Percentiles rank a stretch among this genome's conserved stretches.
phyloP scores from a whole-genome alignment of 257 asterid species.

The Salvia hispanica region DNA sequence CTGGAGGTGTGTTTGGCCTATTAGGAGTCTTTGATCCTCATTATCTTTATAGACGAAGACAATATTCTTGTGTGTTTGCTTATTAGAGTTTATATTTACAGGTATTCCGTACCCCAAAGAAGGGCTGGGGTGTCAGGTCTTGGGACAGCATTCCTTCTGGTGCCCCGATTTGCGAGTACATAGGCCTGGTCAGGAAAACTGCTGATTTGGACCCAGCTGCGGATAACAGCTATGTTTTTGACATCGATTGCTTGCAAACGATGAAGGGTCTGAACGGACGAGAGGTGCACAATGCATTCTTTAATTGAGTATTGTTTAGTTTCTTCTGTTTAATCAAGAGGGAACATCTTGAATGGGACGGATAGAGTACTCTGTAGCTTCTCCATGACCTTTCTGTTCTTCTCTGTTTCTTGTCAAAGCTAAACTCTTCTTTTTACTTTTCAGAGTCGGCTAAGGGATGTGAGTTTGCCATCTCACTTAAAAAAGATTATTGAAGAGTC shows the following conservation, averaged over 20 bases:
- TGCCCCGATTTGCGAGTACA: conserved; percentile 81
- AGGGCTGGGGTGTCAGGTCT: conserved; percentile 93
- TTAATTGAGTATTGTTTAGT: not conserved
- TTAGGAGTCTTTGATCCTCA: not conserved
- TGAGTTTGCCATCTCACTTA: conserved; percentile 56
- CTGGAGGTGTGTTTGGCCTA: conserved; percentile 57
- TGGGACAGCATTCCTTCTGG: conserved; percentile 92
- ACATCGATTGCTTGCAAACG: conserved; percentile 86
- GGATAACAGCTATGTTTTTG: conserved; percentile 71
- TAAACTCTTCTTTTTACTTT: not conserved
- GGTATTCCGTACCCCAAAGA: conserved; percentile 82
- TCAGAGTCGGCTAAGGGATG: conserved; percentile 83
- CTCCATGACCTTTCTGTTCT: not conserved
- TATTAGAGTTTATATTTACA: conserved; percentile 30
- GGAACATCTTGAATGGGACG: no score
- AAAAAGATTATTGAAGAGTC: not conserved
- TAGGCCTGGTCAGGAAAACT: conserved; percentile 62
- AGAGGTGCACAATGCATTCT: conserved; percentile 52
- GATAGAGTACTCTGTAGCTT: not conserved
- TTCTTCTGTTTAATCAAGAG: no score
- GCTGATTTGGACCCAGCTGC: conserved; percentile 54
- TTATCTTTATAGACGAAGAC: not conserved
- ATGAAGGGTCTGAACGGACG: conserved; percentile 89
- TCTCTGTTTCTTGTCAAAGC: conserved; percentile 10
- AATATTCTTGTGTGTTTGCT: not conserved